Evolutionary conservation across 176 grass and related monocot species (phyloP).

Genomic region (Phoenix dactylifera): DNA sequence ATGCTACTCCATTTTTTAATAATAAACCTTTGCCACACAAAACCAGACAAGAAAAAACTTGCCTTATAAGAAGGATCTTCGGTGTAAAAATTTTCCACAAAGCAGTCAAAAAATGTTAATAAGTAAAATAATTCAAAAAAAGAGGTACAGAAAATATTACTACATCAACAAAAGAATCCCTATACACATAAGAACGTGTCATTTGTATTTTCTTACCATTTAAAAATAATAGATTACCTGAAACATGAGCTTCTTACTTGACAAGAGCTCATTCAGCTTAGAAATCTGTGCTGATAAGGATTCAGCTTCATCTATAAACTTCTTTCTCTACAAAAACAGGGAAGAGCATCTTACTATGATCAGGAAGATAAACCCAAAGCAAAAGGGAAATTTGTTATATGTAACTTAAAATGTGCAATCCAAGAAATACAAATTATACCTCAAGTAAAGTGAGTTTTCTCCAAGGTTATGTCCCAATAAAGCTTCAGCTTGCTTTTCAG

Average conservation of each 20-base stretch:
- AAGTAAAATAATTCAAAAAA: too few relatives aligned
- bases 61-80: too few relatives aligned
- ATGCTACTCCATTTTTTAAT: too few relatives aligned
- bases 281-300: conserved; percentile 57
- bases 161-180: too few relatives aligned
- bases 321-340: conserved; percentile 68
- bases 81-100: too few relatives aligned
- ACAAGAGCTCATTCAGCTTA: conserved; percentile 82
- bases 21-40: too few relatives aligned
- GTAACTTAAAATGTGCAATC: too few relatives aligned
- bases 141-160: too few relatives aligned
- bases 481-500: conserved; percentile 87
- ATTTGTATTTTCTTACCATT: not conserved
- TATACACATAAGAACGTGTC: too few relatives aligned
- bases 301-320: conserved; percentile 81
- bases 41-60: too few relatives aligned
- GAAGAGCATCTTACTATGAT: not conserved
- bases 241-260: conserved; percentile 84
- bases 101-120: too few relatives aligned
- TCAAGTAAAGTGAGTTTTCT: conserved; percentile 88
- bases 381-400: too few relatives aligned
- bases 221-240: conserved; percentile 31
- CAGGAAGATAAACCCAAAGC: not conserved
- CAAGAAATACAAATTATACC: conserved; percentile 28
- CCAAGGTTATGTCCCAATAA: conserved; percentile 85